Evolutionary conservation across 768 basidiomycete species (phyloP).

Genomic region (Pleurotus ostreatus): DNA sequence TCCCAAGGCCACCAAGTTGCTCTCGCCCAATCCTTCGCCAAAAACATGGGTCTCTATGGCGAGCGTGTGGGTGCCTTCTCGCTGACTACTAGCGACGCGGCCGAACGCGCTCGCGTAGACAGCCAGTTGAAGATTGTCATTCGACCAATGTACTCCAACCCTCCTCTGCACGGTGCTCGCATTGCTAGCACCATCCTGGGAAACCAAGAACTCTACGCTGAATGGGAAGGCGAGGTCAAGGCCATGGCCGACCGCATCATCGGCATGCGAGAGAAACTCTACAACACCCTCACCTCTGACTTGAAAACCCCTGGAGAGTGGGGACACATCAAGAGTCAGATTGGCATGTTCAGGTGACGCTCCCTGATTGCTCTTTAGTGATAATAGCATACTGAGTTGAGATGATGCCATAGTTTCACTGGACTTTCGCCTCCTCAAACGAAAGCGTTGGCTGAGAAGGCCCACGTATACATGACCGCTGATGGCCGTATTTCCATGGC

Average conservation of each 20-base stretch:
- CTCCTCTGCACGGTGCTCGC: constrained; percentile 85
- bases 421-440: constrained; percentile 79
- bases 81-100: constrained; percentile 60
- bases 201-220: constrained; percentile 65
- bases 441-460: constrained; percentile 78
- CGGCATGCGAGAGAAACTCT: constrained; percentile 84
- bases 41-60: constrained; percentile 99
- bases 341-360: constrained; percentile 95
- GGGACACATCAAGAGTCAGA: constrained; percentile 93
- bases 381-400: neutral
- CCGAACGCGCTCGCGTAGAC: constrained; percentile 83
- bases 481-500: constrained; percentile 96
- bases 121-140: constrained; percentile 95
- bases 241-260: constrained; percentile 96
- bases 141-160: constrained; percentile 97
- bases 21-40: constrained; percentile 93
- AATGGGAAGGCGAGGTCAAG: constrained; percentile 93
- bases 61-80: constrained; percentile 99
- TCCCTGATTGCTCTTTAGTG: constrained; percentile 6
- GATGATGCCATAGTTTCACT: constrained; percentile 59
- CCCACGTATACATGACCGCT: constrained; percentile 91
- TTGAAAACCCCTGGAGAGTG: constrained; percentile 91
- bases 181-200: constrained; percentile 84
- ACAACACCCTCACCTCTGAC: constrained; percentile 69
- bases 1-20: constrained; percentile 86